phyloP scores from a whole-genome alignment of 2,329 filamentous ascomycete genomes.

The Neoascochyta sp. region DNA sequence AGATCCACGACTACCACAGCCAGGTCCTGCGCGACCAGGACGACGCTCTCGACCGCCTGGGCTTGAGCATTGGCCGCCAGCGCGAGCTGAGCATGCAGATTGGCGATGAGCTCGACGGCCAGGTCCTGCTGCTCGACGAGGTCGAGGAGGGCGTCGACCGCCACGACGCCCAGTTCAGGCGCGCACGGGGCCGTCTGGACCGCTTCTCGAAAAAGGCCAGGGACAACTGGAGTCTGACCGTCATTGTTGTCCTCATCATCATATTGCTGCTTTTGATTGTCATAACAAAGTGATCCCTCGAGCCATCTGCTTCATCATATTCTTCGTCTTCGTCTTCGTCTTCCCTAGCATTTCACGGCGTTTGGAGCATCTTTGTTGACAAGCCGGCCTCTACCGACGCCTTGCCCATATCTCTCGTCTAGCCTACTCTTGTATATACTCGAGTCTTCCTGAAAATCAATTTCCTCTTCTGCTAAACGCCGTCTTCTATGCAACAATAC shows the following conservation, averaged over 20 bases:
- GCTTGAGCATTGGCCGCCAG: slow-evolving; percentile 83
- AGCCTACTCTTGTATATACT: no score
- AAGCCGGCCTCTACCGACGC: no score
- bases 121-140: slow-evolving; percentile 85
- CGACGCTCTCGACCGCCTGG: slow-evolving; percentile 82
- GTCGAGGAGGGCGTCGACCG: slow-evolving; percentile 79
- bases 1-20: slow-evolving; percentile 81
- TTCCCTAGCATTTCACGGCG: no score
- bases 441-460: no score
- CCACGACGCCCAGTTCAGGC: slow-evolving; percentile 70
- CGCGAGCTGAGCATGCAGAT: slow-evolving; percentile 93
- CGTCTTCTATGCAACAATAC: slow-evolving; percentile 17
- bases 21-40: slow-evolving; percentile 85
- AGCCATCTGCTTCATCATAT: no score
- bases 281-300: slow-evolving; percentile 48
- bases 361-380: slow-evolving; percentile 5
- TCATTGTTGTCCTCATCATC: slow-evolving; percentile 74
- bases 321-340: no score
- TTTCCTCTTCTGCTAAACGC: no score
- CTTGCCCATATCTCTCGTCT: no score
- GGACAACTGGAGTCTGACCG: slow-evolving; percentile 85
- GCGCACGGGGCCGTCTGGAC: slow-evolving; percentile 69
- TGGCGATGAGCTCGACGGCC: slow-evolving; percentile 88
- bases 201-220: slow-evolving; percentile 69
- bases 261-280: slow-evolving; percentile 78